These are phyloP conservation scores for Hypholoma sublateritium DNA, from an alignment of 768 basidiomycete species.

Conservation along the genomic window DNA sequence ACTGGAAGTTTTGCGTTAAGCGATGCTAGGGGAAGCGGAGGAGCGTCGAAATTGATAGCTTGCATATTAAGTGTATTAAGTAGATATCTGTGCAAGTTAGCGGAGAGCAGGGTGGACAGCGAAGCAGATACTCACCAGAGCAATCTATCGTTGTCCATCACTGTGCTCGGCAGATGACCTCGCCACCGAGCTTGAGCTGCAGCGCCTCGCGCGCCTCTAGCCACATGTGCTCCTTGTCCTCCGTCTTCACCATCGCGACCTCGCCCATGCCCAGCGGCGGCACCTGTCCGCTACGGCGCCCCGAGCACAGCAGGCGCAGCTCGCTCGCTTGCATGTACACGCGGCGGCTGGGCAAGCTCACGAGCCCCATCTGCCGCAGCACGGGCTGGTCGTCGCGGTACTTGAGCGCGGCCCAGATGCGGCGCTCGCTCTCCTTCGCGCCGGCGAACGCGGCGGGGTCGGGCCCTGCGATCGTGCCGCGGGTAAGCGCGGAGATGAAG, in stretches of 20 bases:
- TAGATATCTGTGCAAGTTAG: not conserved
- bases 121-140: not conserved
- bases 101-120: not conserved
- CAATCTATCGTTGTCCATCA: constrained; percentile 16
- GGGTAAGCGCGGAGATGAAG: constrained; percentile 80
- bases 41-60: not conserved
- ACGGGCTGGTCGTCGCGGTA: constrained; percentile 90
- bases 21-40: not conserved
- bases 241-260: constrained; percentile 81
- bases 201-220: constrained; percentile 93
- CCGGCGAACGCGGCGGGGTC: constrained; percentile 61
- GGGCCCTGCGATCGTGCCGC: constrained; percentile 68
- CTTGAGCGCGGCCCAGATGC: constrained; percentile 95
- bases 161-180: constrained; percentile 81
- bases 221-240: constrained; percentile 74
- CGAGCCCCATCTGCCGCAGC: constrained; percentile 72
- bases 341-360: constrained; percentile 82
- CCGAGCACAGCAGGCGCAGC: constrained; percentile 76
- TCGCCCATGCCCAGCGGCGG: constrained; percentile 91
- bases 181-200: constrained; percentile 73
- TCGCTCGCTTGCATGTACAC: constrained; percentile 76
- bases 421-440: constrained; percentile 62
- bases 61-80: not conserved
- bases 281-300: constrained; percentile 73
- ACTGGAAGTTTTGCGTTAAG: not conserved